These are phyloP conservation scores for Podila minutissima DNA, from an alignment of 192 early-diverging fungal species.

Conservation along the genomic window DNA sequence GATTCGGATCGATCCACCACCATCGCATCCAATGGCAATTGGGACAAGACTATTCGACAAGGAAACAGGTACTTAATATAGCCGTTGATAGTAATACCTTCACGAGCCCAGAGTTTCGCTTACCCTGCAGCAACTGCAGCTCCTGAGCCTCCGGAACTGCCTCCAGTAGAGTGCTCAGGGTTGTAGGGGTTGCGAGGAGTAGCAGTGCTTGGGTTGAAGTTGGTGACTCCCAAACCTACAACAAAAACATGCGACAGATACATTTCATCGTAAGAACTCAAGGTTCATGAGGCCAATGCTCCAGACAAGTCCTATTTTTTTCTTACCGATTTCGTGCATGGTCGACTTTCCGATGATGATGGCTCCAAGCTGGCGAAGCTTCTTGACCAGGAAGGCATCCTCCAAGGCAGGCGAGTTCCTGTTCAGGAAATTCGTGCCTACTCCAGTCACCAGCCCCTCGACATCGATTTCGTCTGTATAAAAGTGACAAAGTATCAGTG, in stretches of 20 bases:
- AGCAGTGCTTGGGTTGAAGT: conserved; percentile 66
- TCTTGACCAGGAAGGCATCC: conserved; percentile 61
- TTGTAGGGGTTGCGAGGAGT: conserved; percentile 75
- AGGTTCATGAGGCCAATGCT: no score
- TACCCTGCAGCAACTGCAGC: conserved; percentile 68
- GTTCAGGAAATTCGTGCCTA: conserved; percentile 72
- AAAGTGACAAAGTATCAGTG: neutral
- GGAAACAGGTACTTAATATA: no score
- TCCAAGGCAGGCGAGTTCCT: conserved; percentile 49
- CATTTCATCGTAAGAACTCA: neutral
- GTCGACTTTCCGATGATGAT: conserved; percentile 73
- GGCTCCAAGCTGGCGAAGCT: conserved; percentile 66
- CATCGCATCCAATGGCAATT: conserved; percentile 77
- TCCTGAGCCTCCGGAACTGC: conserved; percentile 75
- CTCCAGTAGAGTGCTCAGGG: conserved; percentile 67
- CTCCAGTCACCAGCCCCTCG: conserved; percentile 58
- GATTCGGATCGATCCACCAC: conserved; percentile 75
- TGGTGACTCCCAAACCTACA: conserved; percentile 62
- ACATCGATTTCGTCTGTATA: conserved; percentile 68
- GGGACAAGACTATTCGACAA: conserved; percentile 56
- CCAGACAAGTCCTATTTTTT: neutral
- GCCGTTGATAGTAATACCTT: no score
- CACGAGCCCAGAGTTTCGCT: neutral
- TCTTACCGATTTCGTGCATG: conserved; percentile 82
- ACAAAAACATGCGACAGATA: neutral